phyloP scores from a whole-genome alignment of 192 early-diverging fungal genomes.

The Rhizophagus clarus region DNA sequence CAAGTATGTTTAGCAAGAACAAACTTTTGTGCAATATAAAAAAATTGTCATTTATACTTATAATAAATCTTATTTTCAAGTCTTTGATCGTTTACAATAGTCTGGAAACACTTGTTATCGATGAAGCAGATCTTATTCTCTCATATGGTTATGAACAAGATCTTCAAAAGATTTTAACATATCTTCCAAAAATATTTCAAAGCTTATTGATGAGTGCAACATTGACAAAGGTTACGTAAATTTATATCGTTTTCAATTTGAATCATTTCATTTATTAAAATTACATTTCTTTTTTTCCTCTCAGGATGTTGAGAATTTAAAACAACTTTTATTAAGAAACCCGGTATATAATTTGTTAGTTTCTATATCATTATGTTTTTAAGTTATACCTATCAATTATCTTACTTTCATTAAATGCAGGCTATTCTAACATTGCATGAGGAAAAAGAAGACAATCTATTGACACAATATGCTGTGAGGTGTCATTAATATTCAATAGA shows the following conservation, averaged over 20 bases:
- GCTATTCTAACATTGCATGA: constrained; percentile 89
- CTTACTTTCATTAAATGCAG: constrained; percentile 42
- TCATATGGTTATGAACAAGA: constrained; percentile 95
- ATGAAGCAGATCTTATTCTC: constrained; percentile 94
- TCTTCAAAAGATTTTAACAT: constrained; percentile 70
- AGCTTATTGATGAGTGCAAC: constrained; percentile 95
- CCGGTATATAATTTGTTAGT: constrained; percentile 13
- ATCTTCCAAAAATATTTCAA: constrained; percentile 87
- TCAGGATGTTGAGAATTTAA: constrained; percentile 84
- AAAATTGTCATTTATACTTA: neutral
- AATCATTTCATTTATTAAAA: neutral
- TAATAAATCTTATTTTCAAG: neutral
- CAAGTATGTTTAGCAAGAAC: constrained; percentile 40
- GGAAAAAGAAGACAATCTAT: constrained; percentile 59
- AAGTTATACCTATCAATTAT: neutral
- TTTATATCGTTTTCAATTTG: neutral
- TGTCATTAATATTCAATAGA: constrained; percentile 22
- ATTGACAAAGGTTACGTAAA: constrained; percentile 57
- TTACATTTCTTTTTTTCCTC: neutral
- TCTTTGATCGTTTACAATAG: constrained; percentile 54
- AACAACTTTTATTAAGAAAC: constrained; percentile 81
- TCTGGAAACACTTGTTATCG: constrained; percentile 88
- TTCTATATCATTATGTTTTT: neutral
- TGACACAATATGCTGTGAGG: constrained; percentile 79
- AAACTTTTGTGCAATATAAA: neutral